phyloP scores from a whole-genome alignment of 2,329 filamentous ascomycete species.

The Fusarium caatingaense region DNA sequence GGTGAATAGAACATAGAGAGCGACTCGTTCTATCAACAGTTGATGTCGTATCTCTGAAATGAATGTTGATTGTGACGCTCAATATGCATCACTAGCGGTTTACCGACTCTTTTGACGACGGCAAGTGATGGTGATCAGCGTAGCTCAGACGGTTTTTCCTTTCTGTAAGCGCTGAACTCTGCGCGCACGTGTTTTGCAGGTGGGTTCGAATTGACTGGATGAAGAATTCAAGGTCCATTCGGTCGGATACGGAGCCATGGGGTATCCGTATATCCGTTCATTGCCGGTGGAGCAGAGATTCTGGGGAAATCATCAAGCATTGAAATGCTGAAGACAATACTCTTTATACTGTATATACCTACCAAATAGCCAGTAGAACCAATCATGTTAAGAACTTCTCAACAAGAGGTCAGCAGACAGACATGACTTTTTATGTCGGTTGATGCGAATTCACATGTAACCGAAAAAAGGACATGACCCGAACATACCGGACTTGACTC shows the following conservation, averaged over 20 bases:
- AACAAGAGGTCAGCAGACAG: constrained; percentile 4
- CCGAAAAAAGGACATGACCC: constrained; percentile 33
- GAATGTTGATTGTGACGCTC: constrained; percentile 3
- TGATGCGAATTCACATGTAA: constrained; percentile 44
- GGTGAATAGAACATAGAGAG: neutral
- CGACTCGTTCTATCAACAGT: neutral
- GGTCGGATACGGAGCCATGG: neutral
- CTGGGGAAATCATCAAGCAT: constrained; percentile 5
- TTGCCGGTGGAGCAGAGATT: neutral
- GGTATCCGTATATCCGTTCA: neutral
- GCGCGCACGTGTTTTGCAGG: constrained; percentile 11
- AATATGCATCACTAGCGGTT: neutral
- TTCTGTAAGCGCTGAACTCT: neutral
- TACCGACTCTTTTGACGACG: constrained; percentile 3
- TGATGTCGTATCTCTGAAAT: neutral
- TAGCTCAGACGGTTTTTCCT: neutral
- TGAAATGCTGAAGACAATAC: neutral
- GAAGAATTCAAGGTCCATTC: neutral
- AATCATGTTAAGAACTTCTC: constrained; percentile 2
- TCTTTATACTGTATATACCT: neutral
- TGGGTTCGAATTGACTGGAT: neutral
- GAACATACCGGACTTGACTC: constrained; percentile 1
- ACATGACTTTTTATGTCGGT: constrained; percentile 3
- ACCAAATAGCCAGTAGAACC: constrained; percentile 1
- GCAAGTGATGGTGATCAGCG: constrained; percentile 26